Evolutionary conservation across 1,139 yeast species (phyloP).

Genomic region (Scheffersomyces insectosa): DNA sequence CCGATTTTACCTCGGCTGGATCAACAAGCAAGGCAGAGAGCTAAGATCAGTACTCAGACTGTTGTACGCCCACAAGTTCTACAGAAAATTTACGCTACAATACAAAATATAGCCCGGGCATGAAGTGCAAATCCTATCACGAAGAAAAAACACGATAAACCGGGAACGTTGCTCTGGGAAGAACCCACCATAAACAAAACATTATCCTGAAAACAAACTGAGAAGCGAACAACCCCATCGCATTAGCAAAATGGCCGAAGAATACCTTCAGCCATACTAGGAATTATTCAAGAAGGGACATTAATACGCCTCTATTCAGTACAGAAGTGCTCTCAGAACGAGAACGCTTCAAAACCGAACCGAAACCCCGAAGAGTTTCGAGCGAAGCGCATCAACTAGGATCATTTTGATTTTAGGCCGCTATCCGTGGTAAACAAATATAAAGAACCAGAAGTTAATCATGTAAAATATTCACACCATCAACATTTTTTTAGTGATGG

Average conservation of each 20-base stretch:
- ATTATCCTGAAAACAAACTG: constrained; percentile 28
- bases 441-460: constrained; percentile 13
- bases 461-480: neutral
- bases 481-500: neutral
- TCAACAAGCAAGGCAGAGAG: no score
- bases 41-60: no score
- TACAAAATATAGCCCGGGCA: constrained; percentile 49
- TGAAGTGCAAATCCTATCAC: constrained; percentile 50
- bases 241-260: constrained; percentile 3
- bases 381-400: constrained; percentile 19
- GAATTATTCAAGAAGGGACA: constrained; percentile 8
- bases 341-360: constrained; percentile 9
- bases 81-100: neutral
- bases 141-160: constrained; percentile 49
- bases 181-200: constrained; percentile 32
- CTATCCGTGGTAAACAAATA: constrained; percentile 50
- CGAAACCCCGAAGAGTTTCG: constrained; percentile 7
- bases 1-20: no score
- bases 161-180: constrained; percentile 48
- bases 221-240: constrained; percentile 2
- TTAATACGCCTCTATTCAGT: constrained; percentile 8
- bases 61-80: neutral
- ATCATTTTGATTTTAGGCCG: constrained; percentile 34
- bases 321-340: constrained; percentile 21
- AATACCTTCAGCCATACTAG: constrained; percentile 1